These are phyloP conservation scores for Yarrowia galli DNA, from an alignment of 1,139 yeast species.

Conservation along the genomic window DNA sequence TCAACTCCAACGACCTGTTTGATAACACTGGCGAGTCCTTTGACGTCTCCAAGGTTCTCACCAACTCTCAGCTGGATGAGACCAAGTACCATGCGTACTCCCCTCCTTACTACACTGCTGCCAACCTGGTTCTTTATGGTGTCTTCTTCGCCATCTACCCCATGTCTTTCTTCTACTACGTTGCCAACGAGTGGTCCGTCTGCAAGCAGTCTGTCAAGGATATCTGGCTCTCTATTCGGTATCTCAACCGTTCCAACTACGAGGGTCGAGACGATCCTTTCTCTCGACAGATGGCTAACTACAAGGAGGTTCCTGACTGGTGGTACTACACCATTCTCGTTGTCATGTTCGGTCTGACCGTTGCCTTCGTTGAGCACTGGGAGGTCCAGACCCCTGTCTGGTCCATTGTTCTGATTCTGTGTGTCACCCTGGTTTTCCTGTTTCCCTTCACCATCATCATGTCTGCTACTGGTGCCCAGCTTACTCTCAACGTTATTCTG, in stretches of 20 bases:
- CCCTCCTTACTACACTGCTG: conserved; percentile 58
- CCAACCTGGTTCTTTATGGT: conserved; percentile 54
- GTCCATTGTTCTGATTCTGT: conserved; percentile 65
- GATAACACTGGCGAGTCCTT: conserved; percentile 59
- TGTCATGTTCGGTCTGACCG: conserved; percentile 33
- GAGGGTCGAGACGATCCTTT: conserved; percentile 38
- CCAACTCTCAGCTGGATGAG: conserved; percentile 50
- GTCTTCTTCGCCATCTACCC: conserved; percentile 50
- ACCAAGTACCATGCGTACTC: conserved; percentile 51
- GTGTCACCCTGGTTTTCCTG: conserved; percentile 61
- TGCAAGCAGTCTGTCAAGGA: conserved; percentile 43
- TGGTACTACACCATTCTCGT: conserved; percentile 35
- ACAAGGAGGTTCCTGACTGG: conserved; percentile 39
- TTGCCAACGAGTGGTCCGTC: conserved; percentile 44
- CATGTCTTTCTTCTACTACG: conserved; percentile 44
- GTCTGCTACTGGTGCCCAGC: conserved; percentile 61
- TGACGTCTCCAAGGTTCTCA: conserved; percentile 55
- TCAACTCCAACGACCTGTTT: conserved; percentile 59
- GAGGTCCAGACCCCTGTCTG: conserved; percentile 58
- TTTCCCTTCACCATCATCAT: conserved; percentile 58
- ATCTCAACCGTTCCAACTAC: conserved; percentile 43
- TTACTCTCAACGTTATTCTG: conserved; percentile 64
- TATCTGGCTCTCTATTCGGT: conserved; percentile 39
- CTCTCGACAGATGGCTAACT: conserved; percentile 35
- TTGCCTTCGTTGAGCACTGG: conserved; percentile 30